Evolutionary conservation across 106 monocot species (phyloP), one percentile per base, ranked within the genome.

Genomic region (Acanthochlamys bracteata): DNA sequence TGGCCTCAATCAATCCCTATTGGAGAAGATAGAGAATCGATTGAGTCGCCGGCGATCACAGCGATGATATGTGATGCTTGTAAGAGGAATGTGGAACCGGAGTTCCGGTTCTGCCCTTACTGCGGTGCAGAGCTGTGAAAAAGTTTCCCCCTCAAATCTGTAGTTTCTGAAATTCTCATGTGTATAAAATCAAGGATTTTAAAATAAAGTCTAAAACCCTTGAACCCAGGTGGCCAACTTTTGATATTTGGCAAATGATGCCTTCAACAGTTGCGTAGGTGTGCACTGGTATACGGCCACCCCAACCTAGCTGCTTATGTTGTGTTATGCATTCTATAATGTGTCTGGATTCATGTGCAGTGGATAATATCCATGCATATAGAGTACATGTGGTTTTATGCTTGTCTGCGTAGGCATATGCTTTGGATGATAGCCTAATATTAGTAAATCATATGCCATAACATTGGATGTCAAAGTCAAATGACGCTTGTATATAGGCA

Each of bases 51-150:
- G 59, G 16, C 45, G 65, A 22, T 26, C 41, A 26, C 24, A 12
- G 45, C 54, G 20, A 24, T n/a, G 55, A 22, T 65, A 24, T 88
- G 88, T 77, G 46, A 15, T 21, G 61, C 74, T 25, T 88, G 88
- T 69, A 58, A 24, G 24, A 55, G 75, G 61, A 62, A 40, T 23
- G 77, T 83, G 12, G 77, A 83, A 11, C 72, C 80, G 11, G 53
- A 66, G 58, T 88, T 88, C 77, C 74, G 80, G 0, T 88, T 80
- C 69, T 88, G 88, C 77, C 88, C 88, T 57, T 88, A 77, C 76
- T 83, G 88, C 62, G 88, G 88, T 20, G 64, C 73, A 21, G 79
- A 76, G 3, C 77, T 86, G 22, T 86, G 67, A 76, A 20, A 9
- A 13, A 8, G 24, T 0, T 26, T 2, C 15, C 20, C 12, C 3